Base-by-base conservation (phyloP, 306 rosid genomes). In the Citrullus amarus region DNA sequence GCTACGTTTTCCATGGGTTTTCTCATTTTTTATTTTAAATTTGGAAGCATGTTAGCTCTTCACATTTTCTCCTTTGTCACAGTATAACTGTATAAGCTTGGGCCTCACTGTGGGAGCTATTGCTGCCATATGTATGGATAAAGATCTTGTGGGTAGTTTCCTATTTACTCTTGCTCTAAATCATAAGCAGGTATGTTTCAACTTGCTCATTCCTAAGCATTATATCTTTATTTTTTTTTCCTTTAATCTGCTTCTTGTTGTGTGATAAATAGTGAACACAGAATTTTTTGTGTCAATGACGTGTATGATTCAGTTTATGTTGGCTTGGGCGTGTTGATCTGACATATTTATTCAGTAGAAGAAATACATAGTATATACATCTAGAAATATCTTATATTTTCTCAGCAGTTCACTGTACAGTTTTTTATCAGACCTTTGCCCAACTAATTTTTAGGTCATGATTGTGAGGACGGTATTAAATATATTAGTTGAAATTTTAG, bases 41-140 rank as follows among this genome's bases (percentile, higher is more conserved):
- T 73, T 17, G 48, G 32, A 41, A 50, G 63, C 44, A 56, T 60
- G 58, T 65, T 34, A 14, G 54, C 38, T 75, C 3, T 55, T 55
- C 36, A 75, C 75, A 28, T 10, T 56, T 69, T n/a, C 44, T 74
- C 54, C 28, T 81, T 82, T 66, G 32, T 80, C 63, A 79, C 92
- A 91, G 98, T 93, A 83, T 82, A 93, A 91, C 80, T 91, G 96
- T 81, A 93, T 91, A 83, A 91, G 98, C 85, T 86, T 93, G 89
- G 97, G 98, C 77, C 90, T 91, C 48, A 90, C 96, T 25, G 56
- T 88, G 63, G 98, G 88, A 80, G 96, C 98, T 81, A 80, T 91
- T 77, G 90, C 98, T 61, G 88, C 90, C 80, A 76, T 91, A 83
- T 85, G 89, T 46, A 83, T 92, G 43, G 87, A 86, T 72, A 87